These are phyloP conservation scores for Emiliania huxleyi DNA, from an alignment of 78 protist species.

Conservation along the genomic window DNA sequence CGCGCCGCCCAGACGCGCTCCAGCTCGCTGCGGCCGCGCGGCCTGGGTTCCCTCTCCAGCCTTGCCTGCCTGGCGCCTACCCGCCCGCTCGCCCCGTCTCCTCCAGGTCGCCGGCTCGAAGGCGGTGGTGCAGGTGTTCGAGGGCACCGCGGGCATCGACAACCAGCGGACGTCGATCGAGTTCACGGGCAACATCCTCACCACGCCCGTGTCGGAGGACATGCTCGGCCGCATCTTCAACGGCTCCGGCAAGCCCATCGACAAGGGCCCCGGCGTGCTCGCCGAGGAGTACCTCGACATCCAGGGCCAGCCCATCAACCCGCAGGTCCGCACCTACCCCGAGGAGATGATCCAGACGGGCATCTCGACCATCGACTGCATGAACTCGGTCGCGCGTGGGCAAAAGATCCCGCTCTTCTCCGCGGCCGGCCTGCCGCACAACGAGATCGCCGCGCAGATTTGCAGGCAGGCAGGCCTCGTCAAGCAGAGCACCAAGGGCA, in stretches of 20 bases:
- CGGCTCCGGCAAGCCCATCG: constrained; percentile 99
- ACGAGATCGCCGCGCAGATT: constrained; percentile 98
- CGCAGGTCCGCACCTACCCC: constrained; percentile 95
- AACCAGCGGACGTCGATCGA: constrained; percentile 86
- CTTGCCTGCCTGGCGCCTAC: too few relatives aligned
- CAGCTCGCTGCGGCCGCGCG: too few relatives aligned
- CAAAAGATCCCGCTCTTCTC: constrained; percentile 99
- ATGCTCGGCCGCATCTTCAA: constrained; percentile 98
- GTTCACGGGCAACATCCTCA: constrained; percentile 93
- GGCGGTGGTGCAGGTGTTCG: constrained; percentile 99
- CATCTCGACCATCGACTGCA: constrained; percentile 97
- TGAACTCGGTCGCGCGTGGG: constrained; percentile 99
- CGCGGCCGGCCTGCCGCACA: constrained; percentile 99
- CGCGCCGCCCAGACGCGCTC: too few relatives aligned
- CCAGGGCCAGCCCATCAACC: constrained; percentile 97
- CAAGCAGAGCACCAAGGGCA: constrained; percentile 60
- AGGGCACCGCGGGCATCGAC: constrained; percentile 99
- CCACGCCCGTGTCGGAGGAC: constrained; percentile 94
- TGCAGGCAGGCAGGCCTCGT: constrained; percentile 97
- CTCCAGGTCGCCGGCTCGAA: constrained; percentile 75
- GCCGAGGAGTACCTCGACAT: constrained; percentile 98
- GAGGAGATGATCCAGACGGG: constrained; percentile 99
- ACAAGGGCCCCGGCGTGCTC: constrained; percentile 86
- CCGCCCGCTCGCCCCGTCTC: too few relatives aligned
- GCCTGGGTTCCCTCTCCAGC: too few relatives aligned